A percentile compares a stretch with the other conserved stretches of the same genome.
phyloP scores from a whole-genome alignment of 345 rosid genomes.

The Eutrema japonicum region DNA sequence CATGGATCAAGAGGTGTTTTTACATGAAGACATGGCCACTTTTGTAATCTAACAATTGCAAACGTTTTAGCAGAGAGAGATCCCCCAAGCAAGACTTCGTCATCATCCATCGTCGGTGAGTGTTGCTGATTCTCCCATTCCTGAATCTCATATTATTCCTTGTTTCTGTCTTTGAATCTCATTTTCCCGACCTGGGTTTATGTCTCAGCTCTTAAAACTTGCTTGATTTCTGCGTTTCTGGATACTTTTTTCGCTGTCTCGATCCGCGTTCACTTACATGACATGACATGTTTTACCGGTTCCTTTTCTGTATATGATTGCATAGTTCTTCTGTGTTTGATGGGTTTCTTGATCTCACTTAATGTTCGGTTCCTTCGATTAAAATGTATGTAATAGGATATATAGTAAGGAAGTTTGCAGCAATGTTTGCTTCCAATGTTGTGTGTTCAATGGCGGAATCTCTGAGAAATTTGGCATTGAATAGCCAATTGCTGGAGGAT shows the following conservation, averaged over 20 bases:
- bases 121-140: conserved; percentile 5
- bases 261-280: conserved; percentile 4
- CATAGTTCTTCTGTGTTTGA: background rate
- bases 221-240: background rate
- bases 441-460: background rate
- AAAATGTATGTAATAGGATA: background rate
- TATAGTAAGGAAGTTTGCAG: background rate
- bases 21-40: too few species aligned
- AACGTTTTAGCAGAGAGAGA: background rate
- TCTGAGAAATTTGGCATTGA: background rate
- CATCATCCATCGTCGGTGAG: conserved; percentile 28
- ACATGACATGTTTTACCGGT: background rate
- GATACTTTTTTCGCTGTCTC: background rate
- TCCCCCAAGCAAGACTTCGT: background rate
- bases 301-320: background rate
- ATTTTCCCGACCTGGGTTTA: background rate
- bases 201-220: background rate
- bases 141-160: background rate
- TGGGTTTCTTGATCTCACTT: background rate
- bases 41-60: background rate
- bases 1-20: too few species aligned
- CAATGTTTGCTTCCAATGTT: conserved; percentile 3
- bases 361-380: background rate
- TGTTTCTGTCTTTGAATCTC: conserved; percentile 3
- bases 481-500: background rate